Evolutionary conservation across 2,329 filamentous ascomycete species (phyloP), one percentile per base, ranked within the genome.

Genomic region (Xylariaceae sp.): DNA sequence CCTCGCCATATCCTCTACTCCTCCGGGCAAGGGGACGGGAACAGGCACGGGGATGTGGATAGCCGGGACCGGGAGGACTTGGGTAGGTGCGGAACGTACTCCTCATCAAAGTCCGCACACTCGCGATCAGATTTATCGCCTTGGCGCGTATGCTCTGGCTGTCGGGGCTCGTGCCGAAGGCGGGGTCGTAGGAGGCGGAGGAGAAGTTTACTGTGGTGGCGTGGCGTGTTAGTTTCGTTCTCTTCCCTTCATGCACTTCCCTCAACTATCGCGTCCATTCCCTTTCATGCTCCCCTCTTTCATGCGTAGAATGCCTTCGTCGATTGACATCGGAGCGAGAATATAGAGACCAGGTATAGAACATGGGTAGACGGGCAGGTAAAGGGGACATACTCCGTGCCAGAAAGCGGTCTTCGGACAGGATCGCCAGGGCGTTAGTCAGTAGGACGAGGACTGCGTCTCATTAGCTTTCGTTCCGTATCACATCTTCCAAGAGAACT

Each of bases 371-470:
- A 23, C 1, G 23, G 3, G 2, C 1, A 2, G 23, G 23, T 4
- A 23, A 4, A 23, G 13, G 51, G 30, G 49, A 75, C 81, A 66
- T 86, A 91, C 89, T 92, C 75, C 90, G 86, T 57, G 88, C 89
- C 66, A 96, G 89, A 75, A 96, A 96, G 63, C 92, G 88, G 77
- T 96, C 92, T 84, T 96, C 92, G 69, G 91, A 96, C 66, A 97
- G 88, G 72, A 97, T 86, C 64, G 92, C 91, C 72, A 97, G 88
- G 66, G 91, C 90, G 76, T 99, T 99, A 76, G 94, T 87, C 73
- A 97, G 84, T 71, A 97, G 90, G 73, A 96, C 81, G 68, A 86
- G 83, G 67, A 93, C 89, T 92, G 70, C 18, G 48, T 4, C 2
- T 1, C 15, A 23, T 51, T 57, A 49, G 62, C 23, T 50, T 23